phyloP scores from a whole-genome alignment of 2,329 filamentous ascomycete species.

The Colletotrichum abscissum region DNA sequence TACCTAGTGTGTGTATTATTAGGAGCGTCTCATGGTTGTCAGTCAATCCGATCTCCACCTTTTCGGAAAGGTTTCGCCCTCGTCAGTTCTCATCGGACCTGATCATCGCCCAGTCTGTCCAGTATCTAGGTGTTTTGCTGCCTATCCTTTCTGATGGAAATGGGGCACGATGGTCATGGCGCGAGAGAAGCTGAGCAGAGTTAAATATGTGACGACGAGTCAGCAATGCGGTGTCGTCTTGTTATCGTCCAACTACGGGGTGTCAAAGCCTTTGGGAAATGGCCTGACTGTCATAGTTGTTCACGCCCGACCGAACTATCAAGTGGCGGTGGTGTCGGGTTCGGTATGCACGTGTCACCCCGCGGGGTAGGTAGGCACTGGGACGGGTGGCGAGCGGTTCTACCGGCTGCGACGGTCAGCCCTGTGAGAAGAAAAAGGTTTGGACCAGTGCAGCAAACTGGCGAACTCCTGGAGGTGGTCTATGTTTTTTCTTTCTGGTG shows the following conservation, averaged over 20 bases:
- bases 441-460: background rate
- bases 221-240: background rate
- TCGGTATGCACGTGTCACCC: constrained; percentile 13
- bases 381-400: background rate
- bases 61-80: background rate
- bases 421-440: background rate
- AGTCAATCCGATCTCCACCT: background rate
- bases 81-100: background rate
- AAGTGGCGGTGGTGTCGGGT: background rate
- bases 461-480: background rate
- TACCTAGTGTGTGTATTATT: constrained; percentile 4
- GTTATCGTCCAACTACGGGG: background rate
- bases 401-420: background rate
- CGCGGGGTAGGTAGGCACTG: background rate
- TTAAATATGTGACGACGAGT: constrained; percentile 3
- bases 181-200: background rate
- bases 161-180: background rate
- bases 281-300: background rate
- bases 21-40: background rate
- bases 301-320: constrained; percentile 9
- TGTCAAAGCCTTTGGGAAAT: constrained; percentile 1
- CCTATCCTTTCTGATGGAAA: background rate
- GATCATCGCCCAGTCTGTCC: background rate
- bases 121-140: background rate
- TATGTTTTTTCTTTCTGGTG: background rate